phyloP scores from a whole-genome alignment of 768 basidiomycete species.

The Royoungia palumana region DNA sequence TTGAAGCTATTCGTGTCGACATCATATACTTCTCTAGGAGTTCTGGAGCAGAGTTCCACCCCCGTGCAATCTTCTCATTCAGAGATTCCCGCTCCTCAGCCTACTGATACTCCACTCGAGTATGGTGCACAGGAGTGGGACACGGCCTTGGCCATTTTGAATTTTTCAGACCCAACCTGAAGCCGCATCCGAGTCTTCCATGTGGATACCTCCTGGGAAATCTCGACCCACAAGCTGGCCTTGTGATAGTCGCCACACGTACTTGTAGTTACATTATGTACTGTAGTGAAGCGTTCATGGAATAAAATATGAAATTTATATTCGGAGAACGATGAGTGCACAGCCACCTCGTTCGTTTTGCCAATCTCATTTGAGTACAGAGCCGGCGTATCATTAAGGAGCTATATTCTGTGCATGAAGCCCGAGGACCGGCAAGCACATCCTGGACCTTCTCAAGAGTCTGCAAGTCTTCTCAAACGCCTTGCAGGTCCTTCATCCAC shows the following conservation, averaged over 20 bases:
- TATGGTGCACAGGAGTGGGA: conserved; percentile 29
- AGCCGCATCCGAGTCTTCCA: background rate
- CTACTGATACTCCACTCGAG: conserved; percentile 2
- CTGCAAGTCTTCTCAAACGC: conserved; percentile 68
- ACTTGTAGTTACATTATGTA: background rate
- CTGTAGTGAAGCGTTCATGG: background rate
- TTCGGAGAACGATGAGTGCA: background rate
- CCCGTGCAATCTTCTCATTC: conserved; percentile 16
- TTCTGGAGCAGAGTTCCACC: conserved; percentile 45
- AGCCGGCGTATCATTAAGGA: background rate
- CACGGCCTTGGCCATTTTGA: conserved; percentile 23
- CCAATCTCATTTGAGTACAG: background rate
- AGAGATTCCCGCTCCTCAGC: conserved; percentile 4
- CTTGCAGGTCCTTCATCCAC: conserved; percentile 86
- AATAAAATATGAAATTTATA: background rate
- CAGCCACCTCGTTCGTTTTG: background rate
- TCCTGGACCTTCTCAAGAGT: conserved; percentile 51
- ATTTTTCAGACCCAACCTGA: conserved; percentile 16
- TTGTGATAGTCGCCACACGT: background rate
- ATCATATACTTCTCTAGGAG: conserved; percentile 43
- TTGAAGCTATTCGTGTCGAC: conserved; percentile 59
- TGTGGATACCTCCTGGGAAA: background rate
- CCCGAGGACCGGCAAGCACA: conserved; percentile 17
- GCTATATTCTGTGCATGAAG: conserved; percentile 15
- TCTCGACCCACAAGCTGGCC: conserved; percentile 11